phyloP scores from a whole-genome alignment of 306 rosid genomes.

The Chamaecrista fasciculata region DNA sequence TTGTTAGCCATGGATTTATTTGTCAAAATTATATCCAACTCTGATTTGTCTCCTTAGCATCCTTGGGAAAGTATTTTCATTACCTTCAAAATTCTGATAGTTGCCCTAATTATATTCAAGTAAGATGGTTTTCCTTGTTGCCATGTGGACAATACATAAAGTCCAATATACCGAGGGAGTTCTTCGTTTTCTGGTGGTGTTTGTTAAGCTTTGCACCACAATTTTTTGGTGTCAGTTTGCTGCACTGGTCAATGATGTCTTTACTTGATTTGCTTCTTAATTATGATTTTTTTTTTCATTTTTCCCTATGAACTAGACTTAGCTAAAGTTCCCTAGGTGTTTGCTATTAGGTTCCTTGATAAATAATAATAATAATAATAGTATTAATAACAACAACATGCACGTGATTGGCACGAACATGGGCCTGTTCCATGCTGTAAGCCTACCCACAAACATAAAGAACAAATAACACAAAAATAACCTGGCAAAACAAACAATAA shows the following conservation, averaged over 20 bases:
- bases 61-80: neutral
- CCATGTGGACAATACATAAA: conserved; percentile 10
- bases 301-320: neutral
- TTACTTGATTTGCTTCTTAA: conserved; percentile 14
- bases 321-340: neutral
- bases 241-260: conserved; percentile 13
- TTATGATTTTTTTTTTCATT: neutral
- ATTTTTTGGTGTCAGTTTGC: conserved; percentile 18
- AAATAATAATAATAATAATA: neutral
- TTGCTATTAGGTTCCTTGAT: neutral
- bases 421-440: too few species aligned
- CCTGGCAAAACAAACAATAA: too few species aligned
- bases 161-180: conserved; percentile 8
- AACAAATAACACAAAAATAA: too few species aligned
- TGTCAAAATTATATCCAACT: conserved; percentile 14
- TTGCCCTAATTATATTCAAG: conserved; percentile 4
- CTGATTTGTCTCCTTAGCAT: neutral
- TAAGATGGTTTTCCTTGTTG: conserved; percentile 8
- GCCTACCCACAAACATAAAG: too few species aligned
- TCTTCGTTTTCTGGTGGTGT: neutral
- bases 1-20: neutral
- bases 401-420: too few species aligned
- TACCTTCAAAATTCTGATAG: neutral
- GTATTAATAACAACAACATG: too few species aligned
- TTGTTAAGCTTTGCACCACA: conserved; percentile 3